phyloP scores from a whole-genome alignment of 768 basidiomycete genomes.

The Leccinellum luteum region DNA sequence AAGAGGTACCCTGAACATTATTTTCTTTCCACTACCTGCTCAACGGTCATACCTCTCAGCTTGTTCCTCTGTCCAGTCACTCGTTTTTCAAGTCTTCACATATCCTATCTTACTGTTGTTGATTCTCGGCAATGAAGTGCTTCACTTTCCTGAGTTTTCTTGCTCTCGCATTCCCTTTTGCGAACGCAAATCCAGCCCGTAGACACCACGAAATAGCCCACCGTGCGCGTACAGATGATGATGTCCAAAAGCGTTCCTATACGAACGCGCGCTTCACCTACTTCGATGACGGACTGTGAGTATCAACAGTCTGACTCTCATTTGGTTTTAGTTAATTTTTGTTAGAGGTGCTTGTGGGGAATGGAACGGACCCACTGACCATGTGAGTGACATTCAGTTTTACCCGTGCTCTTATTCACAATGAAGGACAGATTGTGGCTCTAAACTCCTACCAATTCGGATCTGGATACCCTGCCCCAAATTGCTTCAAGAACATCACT shows the following conservation, averaged over 20 bases:
- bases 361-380: constrained; percentile 34
- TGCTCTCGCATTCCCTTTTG: constrained; percentile 36
- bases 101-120: not conserved
- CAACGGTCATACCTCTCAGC: not conserved
- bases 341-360: constrained; percentile 56
- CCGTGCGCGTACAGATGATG: constrained; percentile 40
- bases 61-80: constrained; percentile 17
- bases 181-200: constrained; percentile 26
- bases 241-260: constrained; percentile 34
- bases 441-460: constrained; percentile 47
- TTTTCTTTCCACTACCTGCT: constrained; percentile 3
- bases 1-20: not conserved
- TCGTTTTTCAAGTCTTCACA: constrained; percentile 15
- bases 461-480: constrained; percentile 53
- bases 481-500: constrained; percentile 63
- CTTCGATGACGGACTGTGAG: constrained; percentile 52
- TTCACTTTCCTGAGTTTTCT: constrained; percentile 33
- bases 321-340: constrained; percentile 1
- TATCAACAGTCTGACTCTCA: not conserved
- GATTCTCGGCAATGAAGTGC: constrained; percentile 19
- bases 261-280: constrained; percentile 45
- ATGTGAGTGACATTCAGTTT: constrained; percentile 2
- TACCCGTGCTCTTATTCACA: not conserved
- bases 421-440: constrained; percentile 23
- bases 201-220: constrained; percentile 45